Evolutionary conservation across 805 yeast genomes (phyloP).

Genomic region (Zygoascus tannicola): DNA sequence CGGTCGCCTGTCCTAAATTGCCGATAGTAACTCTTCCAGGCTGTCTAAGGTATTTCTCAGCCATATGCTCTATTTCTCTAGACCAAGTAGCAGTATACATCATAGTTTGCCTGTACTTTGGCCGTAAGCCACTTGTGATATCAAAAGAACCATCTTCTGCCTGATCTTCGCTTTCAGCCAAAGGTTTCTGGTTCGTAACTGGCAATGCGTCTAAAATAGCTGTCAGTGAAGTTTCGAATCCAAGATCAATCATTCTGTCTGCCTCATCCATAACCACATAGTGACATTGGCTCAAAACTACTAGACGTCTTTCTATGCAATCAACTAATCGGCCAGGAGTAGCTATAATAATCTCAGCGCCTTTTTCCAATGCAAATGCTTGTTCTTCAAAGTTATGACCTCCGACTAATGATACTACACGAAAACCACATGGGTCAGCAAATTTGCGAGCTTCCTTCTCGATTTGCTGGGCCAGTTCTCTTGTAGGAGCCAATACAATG

Average conservation of each 20-base stretch:
- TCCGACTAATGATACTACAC: slow-evolving; percentile 65
- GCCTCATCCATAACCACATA: slow-evolving; percentile 86
- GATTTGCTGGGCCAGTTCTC: slow-evolving; percentile 88
- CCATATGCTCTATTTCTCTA: slow-evolving; percentile 54
- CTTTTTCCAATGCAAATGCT: slow-evolving; percentile 44
- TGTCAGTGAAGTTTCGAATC: slow-evolving; percentile 74
- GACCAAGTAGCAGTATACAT: slow-evolving; percentile 97
- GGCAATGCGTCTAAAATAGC: slow-evolving; percentile 52
- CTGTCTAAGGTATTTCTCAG: slow-evolving; percentile 47
- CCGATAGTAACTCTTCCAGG: slow-evolving; percentile 67
- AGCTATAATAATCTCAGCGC: slow-evolving; percentile 77
- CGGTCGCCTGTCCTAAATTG: slow-evolving; percentile 52
- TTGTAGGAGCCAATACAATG: slow-evolving; percentile 78
- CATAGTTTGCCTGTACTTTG: slow-evolving; percentile 47
- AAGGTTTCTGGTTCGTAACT: slow-evolving; percentile 34
- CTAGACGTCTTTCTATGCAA: slow-evolving; percentile 56
- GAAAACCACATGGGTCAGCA: slow-evolving; percentile 29
- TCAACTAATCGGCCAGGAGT: slow-evolving; percentile 92
- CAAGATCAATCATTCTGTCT: slow-evolving; percentile 91
- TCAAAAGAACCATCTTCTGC: slow-evolving; percentile 7
- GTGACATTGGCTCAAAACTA: slow-evolving; percentile 51
- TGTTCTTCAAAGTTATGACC: slow-evolving; percentile 82
- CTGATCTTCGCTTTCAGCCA: slow-evolving; percentile 17
- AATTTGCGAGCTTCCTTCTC: slow-evolving; percentile 54
- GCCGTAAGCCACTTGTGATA: slow-evolving; percentile 14